A percentile compares a stretch with the other conserved stretches of the same genome.
Conservation (phyloP, 1,139 yeast genomes). For the Pichia norvegensis region DNA sequence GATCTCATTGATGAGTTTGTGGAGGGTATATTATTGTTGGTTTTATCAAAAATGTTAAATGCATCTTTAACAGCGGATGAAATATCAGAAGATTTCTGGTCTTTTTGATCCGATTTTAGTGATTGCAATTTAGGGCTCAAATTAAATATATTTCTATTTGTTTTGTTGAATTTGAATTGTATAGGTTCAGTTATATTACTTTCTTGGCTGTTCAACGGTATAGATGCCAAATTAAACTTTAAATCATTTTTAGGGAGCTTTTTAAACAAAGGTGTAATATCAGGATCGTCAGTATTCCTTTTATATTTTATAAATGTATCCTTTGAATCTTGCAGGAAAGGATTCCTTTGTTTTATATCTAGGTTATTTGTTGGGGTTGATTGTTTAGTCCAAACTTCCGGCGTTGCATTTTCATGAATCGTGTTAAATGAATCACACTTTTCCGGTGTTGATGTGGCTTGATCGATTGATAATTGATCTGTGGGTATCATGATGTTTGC, state of each 20-base stretch:
- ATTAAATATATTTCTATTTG: slow-evolving; percentile 9
- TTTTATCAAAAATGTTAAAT: slow-evolving; percentile 40
- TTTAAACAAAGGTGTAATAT: slow-evolving; percentile 7
- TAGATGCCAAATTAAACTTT: neutral
- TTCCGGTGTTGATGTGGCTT: neutral
- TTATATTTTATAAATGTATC: no score
- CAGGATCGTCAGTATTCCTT: slow-evolving; percentile 8
- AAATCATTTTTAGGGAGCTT: slow-evolving; percentile 8
- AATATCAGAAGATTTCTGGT: slow-evolving; percentile 20
- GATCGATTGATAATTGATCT: neutral
- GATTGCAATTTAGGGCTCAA: slow-evolving; percentile 21
- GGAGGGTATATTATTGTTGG: slow-evolving; percentile 25
- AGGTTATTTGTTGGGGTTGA: neutral
- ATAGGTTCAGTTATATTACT: slow-evolving; percentile 2
- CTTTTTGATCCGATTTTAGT: slow-evolving; percentile 32
- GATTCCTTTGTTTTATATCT: neutral
- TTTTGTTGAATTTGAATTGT: slow-evolving; percentile 3
- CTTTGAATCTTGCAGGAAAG: neutral
- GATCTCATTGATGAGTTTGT: slow-evolving; percentile 12
- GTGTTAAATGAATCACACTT: neutral
- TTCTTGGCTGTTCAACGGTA: slow-evolving; percentile 1
- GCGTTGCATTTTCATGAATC: neutral
- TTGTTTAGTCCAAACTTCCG: neutral
- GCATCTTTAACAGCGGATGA: slow-evolving; percentile 37
- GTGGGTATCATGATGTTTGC: neutral